These are phyloP conservation scores for Protomyces arabidopsidicola DNA, from an alignment of 1,139 yeast species.

Conservation along the genomic window DNA sequence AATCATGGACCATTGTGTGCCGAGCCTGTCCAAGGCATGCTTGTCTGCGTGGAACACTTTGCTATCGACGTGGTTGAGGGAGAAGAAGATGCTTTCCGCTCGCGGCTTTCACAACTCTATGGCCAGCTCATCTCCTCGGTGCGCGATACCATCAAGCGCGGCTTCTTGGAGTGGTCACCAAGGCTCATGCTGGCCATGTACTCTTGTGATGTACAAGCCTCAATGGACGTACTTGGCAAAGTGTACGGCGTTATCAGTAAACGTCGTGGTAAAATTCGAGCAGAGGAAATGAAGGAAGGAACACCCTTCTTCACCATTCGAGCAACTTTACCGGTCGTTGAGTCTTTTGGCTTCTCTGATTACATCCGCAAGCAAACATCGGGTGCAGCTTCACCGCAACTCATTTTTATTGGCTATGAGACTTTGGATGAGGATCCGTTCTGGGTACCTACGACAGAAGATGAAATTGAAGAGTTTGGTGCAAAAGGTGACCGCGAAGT, in stretches of 20 bases:
- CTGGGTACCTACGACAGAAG: constrained; percentile 99
- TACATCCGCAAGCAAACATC: constrained; percentile 89
- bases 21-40: constrained; percentile 82
- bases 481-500: constrained; percentile 90
- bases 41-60: constrained; percentile 48
- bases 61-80: constrained; percentile 33
- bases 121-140: constrained; percentile 73
- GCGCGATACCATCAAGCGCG: constrained; percentile 66
- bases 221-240: constrained; percentile 89
- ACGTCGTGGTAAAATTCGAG: constrained; percentile 75
- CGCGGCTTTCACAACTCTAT: constrained; percentile 37
- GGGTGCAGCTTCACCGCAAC: constrained; percentile 96
- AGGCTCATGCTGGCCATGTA: constrained; percentile 88
- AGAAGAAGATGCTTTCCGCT: constrained; percentile 36
- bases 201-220: constrained; percentile 89
- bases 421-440: constrained; percentile 87
- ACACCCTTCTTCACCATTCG: constrained; percentile 88
- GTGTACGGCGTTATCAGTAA: constrained; percentile 92
- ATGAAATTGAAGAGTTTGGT: constrained; percentile 88
- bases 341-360: constrained; percentile 94
- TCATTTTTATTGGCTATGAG: constrained; percentile 85
- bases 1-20: constrained; percentile 82
- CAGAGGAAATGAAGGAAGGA: constrained; percentile 97
- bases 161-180: constrained; percentile 76
- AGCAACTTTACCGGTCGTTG: constrained; percentile 86